Base-by-base conservation (phyloP, 23 red algal genomes). In the Gracilaria domingensis region DNA sequence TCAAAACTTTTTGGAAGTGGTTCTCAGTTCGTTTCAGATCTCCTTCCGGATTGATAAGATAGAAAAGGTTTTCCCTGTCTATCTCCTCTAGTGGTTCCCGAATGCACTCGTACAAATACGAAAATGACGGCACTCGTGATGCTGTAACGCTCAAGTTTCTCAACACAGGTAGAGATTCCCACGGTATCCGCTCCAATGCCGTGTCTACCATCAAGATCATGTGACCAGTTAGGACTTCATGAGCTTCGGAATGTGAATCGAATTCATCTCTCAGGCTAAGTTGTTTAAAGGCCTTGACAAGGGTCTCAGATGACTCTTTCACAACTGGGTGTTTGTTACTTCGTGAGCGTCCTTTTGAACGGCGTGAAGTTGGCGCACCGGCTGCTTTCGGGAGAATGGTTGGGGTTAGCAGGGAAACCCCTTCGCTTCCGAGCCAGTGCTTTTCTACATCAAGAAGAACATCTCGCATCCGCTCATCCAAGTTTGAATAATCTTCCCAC, bases 1-100 rank as follows among this genome's bases (percentile, higher is more conserved):
- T 50, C 28, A 84, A 42, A 25, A 90, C 61, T 24, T 73, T 62
- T 61, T 60, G 57, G 69, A 98, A 95, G 57, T 55, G 75, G 13
- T 74, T 82, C 42, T 95, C 83, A 14, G 93, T 98, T 44, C 60
- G 24, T 25, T 59, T 26, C 47, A 98, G 76, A 69, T 98, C 96
- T 53, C 96, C 93, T 42, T 44, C 49, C 3, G 96, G 96, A 80
- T 98, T 95, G 21, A 98, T 80, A 30, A 98, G 11, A 47, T 87
- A 98, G 44, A 91, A 88, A 13, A 91, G 58, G n/a, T 69, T 70
- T 30, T 64, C 32, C 0, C 49, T 20, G 50, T 85, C 50, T 61
- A 93, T 64, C 23, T 37, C 57, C 9, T 70, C 44, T 1, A 21
- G 12, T 62, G 51, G 17, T 42, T 60, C 55, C n/a, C 23, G 64